phyloP scores from a whole-genome alignment of 2,329 filamentous ascomycete genomes.

The Cladophialophora bantiana region DNA sequence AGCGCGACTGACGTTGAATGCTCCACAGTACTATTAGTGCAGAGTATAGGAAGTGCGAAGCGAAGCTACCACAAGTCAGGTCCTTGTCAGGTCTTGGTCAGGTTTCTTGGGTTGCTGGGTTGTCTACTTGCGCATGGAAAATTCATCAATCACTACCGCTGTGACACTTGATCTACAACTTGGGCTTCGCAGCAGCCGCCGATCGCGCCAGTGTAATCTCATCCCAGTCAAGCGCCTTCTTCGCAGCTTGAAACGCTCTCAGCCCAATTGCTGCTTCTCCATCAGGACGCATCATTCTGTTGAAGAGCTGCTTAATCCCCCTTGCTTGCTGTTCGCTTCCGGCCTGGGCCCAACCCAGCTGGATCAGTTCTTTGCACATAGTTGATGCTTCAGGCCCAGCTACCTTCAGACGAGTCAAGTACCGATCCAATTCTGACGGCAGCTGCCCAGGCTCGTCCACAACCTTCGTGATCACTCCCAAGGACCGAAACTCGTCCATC shows the following conservation, averaged over 20 bases:
- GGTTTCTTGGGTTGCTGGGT: not conserved
- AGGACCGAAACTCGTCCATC: constrained; percentile 41
- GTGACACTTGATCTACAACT: constrained; percentile 1
- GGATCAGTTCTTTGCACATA: constrained; percentile 48
- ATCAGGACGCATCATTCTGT: constrained; percentile 43
- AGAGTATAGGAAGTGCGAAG: not conserved
- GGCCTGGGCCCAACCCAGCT: constrained; percentile 40
- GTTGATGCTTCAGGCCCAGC: constrained; percentile 44
- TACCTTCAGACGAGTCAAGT: constrained; percentile 39
- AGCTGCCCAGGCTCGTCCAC: constrained; percentile 36
- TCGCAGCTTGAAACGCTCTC: constrained; percentile 40
- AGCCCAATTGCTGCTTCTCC: constrained; percentile 40
- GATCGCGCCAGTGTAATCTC: constrained; percentile 13
- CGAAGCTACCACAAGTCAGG: no score
- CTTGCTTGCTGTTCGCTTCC: constrained; percentile 31
- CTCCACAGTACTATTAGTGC: not conserved
- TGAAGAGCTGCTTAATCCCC: constrained; percentile 41
- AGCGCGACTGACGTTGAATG: not conserved
- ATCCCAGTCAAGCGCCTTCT: constrained; percentile 42
- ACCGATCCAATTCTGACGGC: constrained; percentile 38
- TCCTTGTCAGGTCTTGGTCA: no score
- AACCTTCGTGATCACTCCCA: constrained; percentile 39
- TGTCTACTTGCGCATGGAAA: not conserved
- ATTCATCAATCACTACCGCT: not conserved
- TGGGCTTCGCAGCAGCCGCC: constrained; percentile 9